These are phyloP conservation scores for Myriangium duriaei DNA, from an alignment of 2,329 filamentous ascomycete genomes.

Conservation along the genomic window DNA sequence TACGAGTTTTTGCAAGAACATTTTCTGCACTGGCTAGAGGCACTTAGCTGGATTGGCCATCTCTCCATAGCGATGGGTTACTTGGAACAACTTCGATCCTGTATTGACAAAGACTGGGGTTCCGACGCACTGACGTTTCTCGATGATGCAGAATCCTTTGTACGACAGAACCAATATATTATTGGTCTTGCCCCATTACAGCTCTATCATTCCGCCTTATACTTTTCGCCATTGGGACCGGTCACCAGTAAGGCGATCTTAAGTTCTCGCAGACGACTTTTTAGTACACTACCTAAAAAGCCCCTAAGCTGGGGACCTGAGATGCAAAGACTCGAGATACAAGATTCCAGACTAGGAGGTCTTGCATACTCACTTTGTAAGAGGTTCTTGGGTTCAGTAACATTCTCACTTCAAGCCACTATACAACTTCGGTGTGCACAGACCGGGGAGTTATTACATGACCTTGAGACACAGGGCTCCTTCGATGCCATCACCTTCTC, in stretches of 20 bases:
- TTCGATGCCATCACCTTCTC: too few relatives aligned
- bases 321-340: too few relatives aligned
- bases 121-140: neutral
- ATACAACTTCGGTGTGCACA: too few relatives aligned
- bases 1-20: conserved; percentile 3
- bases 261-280: neutral
- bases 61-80: neutral
- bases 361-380: too few relatives aligned
- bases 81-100: neutral
- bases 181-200: neutral
- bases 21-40: conserved; percentile 2
- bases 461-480: too few relatives aligned
- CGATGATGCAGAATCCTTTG: neutral
- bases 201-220: neutral
- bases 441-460: too few relatives aligned
- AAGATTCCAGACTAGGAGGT: too few relatives aligned
- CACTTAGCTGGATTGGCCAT: neutral
- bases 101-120: neutral
- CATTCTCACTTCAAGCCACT: too few relatives aligned
- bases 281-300: neutral
- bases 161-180: neutral
- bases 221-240: neutral
- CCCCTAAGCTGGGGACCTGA: too few relatives aligned
- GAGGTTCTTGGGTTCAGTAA: too few relatives aligned
- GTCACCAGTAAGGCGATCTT: too few relatives aligned